Conservation (phyloP, 345 rosid species). For the Boechera stricta region DNA sequence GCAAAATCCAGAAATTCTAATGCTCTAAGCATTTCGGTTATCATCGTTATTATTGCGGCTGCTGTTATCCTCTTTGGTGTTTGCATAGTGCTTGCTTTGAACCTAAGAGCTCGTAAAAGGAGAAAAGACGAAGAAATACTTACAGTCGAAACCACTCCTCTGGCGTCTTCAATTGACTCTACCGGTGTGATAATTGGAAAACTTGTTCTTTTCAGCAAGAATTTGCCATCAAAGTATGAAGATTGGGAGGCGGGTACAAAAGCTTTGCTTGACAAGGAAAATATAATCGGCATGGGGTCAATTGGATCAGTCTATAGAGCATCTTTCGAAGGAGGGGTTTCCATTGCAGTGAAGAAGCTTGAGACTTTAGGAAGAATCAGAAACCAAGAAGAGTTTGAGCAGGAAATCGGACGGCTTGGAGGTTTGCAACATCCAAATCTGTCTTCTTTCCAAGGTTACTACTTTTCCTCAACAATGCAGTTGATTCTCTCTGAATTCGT, state of each 20-base stretch:
- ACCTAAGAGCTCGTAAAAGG: slow-evolving; percentile 69
- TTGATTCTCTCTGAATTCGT: slow-evolving; percentile 76
- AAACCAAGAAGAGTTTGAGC: slow-evolving; percentile 92
- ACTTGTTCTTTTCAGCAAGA: slow-evolving; percentile 93
- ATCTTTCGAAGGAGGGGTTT: slow-evolving; percentile 83
- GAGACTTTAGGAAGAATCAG: slow-evolving; percentile 85
- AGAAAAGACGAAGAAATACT: slow-evolving; percentile 53
- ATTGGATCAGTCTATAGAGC: slow-evolving; percentile 86
- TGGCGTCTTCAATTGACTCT: slow-evolving; percentile 68
- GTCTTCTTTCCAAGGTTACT: slow-evolving; percentile 85
- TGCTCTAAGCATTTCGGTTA: slow-evolving; percentile 74
- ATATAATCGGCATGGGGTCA: slow-evolving; percentile 82
- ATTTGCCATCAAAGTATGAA: slow-evolving; percentile 87
- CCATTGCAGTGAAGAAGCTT: slow-evolving; percentile 95
- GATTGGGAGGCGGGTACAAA: slow-evolving; percentile 97
- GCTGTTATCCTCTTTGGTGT: slow-evolving; percentile 85
- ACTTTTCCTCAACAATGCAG: slow-evolving; percentile 88
- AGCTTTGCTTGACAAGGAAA: slow-evolving; percentile 90
- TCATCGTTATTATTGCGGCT: slow-evolving; percentile 84
- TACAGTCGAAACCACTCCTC: slow-evolving; percentile 77
- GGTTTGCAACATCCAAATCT: slow-evolving; percentile 75
- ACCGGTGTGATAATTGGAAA: slow-evolving; percentile 78
- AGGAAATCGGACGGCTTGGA: slow-evolving; percentile 78
- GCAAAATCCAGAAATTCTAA: slow-evolving; percentile 49
- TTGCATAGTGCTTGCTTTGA: slow-evolving; percentile 79